phyloP scores from a whole-genome alignment of 768 basidiomycete genomes.

The Leucosporidium yakuticum region DNA sequence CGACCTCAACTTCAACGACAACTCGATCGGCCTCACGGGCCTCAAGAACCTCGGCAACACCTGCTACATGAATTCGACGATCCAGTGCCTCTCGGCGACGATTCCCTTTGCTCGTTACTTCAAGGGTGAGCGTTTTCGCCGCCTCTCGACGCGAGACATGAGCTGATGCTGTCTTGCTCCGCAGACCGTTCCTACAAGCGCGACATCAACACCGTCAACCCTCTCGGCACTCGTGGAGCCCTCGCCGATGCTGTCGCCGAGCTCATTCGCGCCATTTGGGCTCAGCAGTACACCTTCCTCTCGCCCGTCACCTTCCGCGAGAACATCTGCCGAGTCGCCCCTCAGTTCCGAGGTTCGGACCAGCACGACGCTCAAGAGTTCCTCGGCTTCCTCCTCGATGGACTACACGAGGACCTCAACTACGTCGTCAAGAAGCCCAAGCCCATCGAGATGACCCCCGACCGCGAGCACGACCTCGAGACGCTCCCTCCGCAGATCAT shows the following conservation, averaged over 20 bases:
- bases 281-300: constrained; percentile 72
- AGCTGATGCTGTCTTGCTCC: not conserved
- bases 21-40: constrained; percentile 50
- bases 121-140: constrained; percentile 52
- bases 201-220: constrained; percentile 70
- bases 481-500: constrained; percentile 77
- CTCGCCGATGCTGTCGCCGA: constrained; percentile 75
- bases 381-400: constrained; percentile 92
- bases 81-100: constrained; percentile 93
- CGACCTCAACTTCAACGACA: constrained; percentile 30
- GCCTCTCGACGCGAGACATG: not conserved
- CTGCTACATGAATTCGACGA: constrained; percentile 98
- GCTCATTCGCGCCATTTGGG: constrained; percentile 80
- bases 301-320: constrained; percentile 80
- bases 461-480: constrained; percentile 83
- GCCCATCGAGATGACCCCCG: constrained; percentile 58
- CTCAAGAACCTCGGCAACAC: constrained; percentile 95
- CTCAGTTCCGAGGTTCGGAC: constrained; percentile 66
- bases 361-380: constrained; percentile 99
- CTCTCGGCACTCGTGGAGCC: constrained; percentile 77
- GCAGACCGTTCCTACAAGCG: constrained; percentile 44
- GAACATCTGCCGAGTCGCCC: constrained; percentile 76
- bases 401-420: constrained; percentile 94
- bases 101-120: constrained; percentile 91
- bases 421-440: constrained; percentile 81